phyloP scores from a whole-genome alignment of 1,139 yeast genomes.

The Blastobotrys persicus region DNA sequence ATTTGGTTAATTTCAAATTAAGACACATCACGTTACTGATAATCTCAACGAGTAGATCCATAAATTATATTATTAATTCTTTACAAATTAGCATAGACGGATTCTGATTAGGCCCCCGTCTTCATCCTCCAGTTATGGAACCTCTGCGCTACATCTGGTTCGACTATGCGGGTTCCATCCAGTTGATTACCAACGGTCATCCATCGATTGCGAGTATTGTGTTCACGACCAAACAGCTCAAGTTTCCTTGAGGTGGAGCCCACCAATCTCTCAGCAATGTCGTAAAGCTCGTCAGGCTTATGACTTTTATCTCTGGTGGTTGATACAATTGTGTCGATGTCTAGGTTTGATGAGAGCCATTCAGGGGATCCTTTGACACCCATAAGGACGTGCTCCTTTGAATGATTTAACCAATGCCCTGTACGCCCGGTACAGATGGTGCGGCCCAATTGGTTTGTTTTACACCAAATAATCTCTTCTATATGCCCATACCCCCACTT shows the following conservation, averaged over 20 bases:
- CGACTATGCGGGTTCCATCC: slow-evolving; percentile 56
- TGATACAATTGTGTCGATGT: slow-evolving; percentile 75
- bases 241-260: slow-evolving; percentile 74
- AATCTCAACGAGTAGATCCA: too few species aligned
- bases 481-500: slow-evolving; percentile 80
- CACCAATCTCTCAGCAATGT: slow-evolving; percentile 78
- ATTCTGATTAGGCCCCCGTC: slow-evolving; percentile 3
- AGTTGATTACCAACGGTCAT: slow-evolving; percentile 83
- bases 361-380: slow-evolving; percentile 77
- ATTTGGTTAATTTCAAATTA: too few species aligned
- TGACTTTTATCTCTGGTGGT: slow-evolving; percentile 84
- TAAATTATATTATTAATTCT: too few species aligned
- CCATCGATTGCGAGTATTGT: slow-evolving; percentile 89
- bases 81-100: too few species aligned
- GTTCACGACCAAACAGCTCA: slow-evolving; percentile 85
- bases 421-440: slow-evolving; percentile 95
- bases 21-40: too few species aligned
- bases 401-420: slow-evolving; percentile 95
- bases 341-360: slow-evolving; percentile 69
- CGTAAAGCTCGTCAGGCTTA: slow-evolving; percentile 86
- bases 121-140: slow-evolving; percentile 20
- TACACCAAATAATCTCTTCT: slow-evolving; percentile 88
- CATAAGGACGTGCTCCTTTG: slow-evolving; percentile 84
- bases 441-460: slow-evolving; percentile 79
- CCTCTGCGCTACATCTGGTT: slow-evolving; percentile 48